These are phyloP conservation scores for Cordyceps fumosorosea DNA, from an alignment of 2,329 filamentous ascomycete genomes.

Conservation along the genomic window DNA sequence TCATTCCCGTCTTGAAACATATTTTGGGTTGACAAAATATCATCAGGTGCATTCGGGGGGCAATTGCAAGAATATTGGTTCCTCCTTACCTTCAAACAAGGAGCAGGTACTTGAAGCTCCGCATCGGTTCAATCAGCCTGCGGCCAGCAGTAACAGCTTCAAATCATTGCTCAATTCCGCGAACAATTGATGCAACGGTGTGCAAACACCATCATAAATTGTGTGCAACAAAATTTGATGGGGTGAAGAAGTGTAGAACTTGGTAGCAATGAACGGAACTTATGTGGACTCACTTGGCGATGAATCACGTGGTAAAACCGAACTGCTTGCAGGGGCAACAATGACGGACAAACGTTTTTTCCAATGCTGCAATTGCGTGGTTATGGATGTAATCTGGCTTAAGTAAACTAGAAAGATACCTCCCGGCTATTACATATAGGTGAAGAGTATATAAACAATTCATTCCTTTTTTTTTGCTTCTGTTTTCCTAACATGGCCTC, in stretches of 20 bases:
- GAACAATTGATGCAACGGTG: no score
- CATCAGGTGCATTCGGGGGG: conserved; percentile 14
- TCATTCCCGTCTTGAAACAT: conserved; percentile 37
- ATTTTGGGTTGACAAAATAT: conserved; percentile 15
- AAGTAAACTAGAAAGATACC: no score
- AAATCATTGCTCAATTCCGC: background rate
- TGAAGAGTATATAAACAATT: no score
- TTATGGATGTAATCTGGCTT: background rate
- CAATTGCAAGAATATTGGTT: background rate
- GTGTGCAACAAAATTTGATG: no score
- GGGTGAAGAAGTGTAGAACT: background rate
- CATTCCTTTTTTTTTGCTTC: no score
- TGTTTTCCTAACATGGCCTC: no score
- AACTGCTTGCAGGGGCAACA: background rate
- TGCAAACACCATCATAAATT: no score
- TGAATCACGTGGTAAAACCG: background rate
- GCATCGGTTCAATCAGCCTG: background rate
- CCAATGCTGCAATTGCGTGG: no score
- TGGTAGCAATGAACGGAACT: background rate
- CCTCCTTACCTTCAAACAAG: background rate
- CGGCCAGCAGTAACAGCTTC: background rate
- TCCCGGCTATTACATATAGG: no score
- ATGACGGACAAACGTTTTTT: background rate
- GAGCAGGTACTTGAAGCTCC: background rate
- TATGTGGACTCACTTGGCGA: background rate